Evolutionary conservation across 2,329 filamentous ascomycete species (phyloP).

Genomic region (Teratosphaeria destructans): DNA sequence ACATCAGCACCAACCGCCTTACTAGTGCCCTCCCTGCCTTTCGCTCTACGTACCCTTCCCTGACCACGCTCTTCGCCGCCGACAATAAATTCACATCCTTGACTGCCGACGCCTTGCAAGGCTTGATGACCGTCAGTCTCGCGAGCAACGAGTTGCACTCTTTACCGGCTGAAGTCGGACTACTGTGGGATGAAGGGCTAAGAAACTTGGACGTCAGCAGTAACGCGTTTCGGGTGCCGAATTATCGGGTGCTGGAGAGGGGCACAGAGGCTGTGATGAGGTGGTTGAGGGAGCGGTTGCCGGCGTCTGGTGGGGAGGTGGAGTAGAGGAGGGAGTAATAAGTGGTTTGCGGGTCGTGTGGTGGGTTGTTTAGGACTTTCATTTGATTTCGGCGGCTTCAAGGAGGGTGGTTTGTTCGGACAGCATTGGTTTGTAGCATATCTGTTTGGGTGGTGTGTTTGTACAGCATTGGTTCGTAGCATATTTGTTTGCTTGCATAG

Average conservation of each 20-base stretch:
- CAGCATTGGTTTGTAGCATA: neutral
- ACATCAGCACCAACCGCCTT: constrained; percentile 76
- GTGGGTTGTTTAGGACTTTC: neutral
- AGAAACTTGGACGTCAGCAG: constrained; percentile 67
- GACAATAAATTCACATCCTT: constrained; percentile 67
- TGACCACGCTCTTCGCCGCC: constrained; percentile 60
- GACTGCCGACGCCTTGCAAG: constrained; percentile 61
- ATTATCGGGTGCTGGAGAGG: constrained; percentile 72
- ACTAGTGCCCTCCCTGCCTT: constrained; percentile 55
- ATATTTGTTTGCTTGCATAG: neutral
- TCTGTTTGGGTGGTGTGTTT: neutral
- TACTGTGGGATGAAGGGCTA: constrained; percentile 56
- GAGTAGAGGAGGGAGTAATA: neutral
- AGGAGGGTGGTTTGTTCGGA: neutral
- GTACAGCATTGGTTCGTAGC: neutral
- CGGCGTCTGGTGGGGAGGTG: constrained; percentile 4
- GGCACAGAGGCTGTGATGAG: constrained; percentile 76
- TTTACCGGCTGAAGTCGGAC: constrained; percentile 68
- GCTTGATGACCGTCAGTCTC: constrained; percentile 66
- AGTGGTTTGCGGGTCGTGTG: neutral
- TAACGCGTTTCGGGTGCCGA: constrained; percentile 79
- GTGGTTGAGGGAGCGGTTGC: constrained; percentile 57
- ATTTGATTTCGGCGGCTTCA: neutral
- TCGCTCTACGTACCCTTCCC: constrained; percentile 55
- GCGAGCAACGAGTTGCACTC: constrained; percentile 78